A percentile compares a stretch with the other conserved stretches of the same genome.
These are phyloP conservation scores for Pythium aphanidermatum DNA, from an alignment of 352 stramenopile species.

Conservation along the genomic window DNA sequence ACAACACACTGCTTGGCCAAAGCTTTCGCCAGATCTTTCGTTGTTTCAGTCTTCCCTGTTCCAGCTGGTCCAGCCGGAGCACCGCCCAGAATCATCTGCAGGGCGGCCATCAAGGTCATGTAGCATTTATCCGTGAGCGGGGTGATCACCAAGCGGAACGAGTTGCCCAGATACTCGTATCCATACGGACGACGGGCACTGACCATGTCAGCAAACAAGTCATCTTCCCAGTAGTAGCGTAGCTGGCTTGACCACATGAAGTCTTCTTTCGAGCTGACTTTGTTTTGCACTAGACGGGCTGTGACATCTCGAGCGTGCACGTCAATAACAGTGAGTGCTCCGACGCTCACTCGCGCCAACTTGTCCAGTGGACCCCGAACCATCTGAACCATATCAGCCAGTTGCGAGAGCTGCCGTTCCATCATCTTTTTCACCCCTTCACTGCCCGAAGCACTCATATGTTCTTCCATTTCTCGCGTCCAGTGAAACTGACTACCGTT, in stretches of 20 bases:
- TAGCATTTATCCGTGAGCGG: slow-evolving; percentile 95
- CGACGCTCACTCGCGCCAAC: slow-evolving; percentile 88
- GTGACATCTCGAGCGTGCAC: slow-evolving; percentile 93
- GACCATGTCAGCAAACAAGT: slow-evolving; percentile 89
- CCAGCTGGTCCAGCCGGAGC: slow-evolving; percentile 89
- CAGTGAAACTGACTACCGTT: slow-evolving; percentile 95
- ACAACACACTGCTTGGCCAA: slow-evolving; percentile 94
- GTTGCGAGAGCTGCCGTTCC: slow-evolving; percentile 82
- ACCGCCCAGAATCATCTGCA: slow-evolving; percentile 93
- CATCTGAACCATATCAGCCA: slow-evolving; percentile 95
- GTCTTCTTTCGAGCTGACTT: slow-evolving; percentile 86
- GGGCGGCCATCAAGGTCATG: slow-evolving; percentile 92
- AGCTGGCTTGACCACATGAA: slow-evolving; percentile 95
- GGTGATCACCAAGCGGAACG: slow-evolving; percentile 93
- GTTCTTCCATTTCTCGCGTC: slow-evolving; percentile 92
- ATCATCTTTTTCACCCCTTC: slow-evolving; percentile 90
- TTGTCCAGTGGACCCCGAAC: slow-evolving; percentile 87
- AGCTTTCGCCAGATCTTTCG: slow-evolving; percentile 92
- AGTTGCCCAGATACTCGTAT: slow-evolving; percentile 95
- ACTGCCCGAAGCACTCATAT: slow-evolving; percentile 70
- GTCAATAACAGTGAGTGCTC: slow-evolving; percentile 93
- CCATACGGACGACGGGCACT: slow-evolving; percentile 87
- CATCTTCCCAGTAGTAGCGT: slow-evolving; percentile 92
- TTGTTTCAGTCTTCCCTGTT: slow-evolving; percentile 94
- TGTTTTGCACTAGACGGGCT: slow-evolving; percentile 74